Percentiles rank a stretch among this genome's conserved stretches.
Evolutionary conservation across 2,329 filamentous ascomycete species (phyloP).

Genomic region (Xylaria sp.): DNA sequence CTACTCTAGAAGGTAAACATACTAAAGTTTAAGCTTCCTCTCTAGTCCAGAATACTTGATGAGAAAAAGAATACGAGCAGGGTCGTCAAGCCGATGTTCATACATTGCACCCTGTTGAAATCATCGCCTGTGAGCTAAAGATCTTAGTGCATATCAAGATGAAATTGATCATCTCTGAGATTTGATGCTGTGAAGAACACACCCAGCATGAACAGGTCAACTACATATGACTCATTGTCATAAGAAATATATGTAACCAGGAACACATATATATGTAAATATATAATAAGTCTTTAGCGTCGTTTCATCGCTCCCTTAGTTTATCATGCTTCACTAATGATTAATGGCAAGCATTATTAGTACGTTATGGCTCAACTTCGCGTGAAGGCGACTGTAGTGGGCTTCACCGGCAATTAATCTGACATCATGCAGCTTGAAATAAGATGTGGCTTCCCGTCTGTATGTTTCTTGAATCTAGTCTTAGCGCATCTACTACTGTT

Average conservation of each 20-base stretch:
- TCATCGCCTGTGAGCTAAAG: not conserved
- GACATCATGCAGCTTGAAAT: not conserved
- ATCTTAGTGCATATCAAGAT: not conserved
- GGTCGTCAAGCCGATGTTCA: too few relatives aligned
- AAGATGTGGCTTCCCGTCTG: not conserved
- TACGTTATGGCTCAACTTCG: not conserved
- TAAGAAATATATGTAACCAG: too few relatives aligned
- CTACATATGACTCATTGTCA: too few relatives aligned
- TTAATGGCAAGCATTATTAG: not conserved
- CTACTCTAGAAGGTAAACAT: too few relatives aligned
- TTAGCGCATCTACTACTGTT: conserved; percentile 4
- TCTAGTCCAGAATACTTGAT: not conserved
- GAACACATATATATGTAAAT: not conserved
- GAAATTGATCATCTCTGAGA: not conserved
- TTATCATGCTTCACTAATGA: too few relatives aligned
- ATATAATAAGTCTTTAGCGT: not conserved
- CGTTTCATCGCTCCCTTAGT: not conserved
- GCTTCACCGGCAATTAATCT: not conserved
- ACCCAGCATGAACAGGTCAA: too few relatives aligned
- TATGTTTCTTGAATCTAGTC: not conserved
- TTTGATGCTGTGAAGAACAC: too few relatives aligned
- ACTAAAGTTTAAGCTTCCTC: not conserved
- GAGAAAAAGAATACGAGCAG: not conserved
- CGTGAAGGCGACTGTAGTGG: not conserved
- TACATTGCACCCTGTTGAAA: not conserved